Percentiles rank a stretch among this genome's conserved stretches.
phyloP scores from a whole-genome alignment of 1,139 yeast genomes.

The Candida sojae region DNA sequence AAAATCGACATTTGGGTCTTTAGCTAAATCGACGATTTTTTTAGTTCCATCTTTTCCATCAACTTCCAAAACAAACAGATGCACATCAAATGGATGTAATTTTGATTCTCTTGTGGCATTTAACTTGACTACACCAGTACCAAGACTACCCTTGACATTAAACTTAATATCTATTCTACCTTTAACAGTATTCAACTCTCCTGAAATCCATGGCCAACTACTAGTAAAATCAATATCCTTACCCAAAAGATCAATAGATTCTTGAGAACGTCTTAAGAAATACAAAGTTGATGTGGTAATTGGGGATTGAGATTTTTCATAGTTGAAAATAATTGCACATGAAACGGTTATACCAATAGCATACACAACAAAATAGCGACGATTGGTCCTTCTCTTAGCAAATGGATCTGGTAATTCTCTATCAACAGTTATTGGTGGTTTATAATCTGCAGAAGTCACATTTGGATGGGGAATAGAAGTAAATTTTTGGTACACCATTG shows the following conservation, averaged over 20 bases:
- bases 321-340: constrained; percentile 77
- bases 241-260: constrained; percentile 69
- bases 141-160: constrained; percentile 63
- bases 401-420: constrained; percentile 78
- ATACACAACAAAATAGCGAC: constrained; percentile 60
- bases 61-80: constrained; percentile 57
- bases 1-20: constrained; percentile 49
- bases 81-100: constrained; percentile 58
- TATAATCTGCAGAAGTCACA: constrained; percentile 5
- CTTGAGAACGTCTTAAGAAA: constrained; percentile 75
- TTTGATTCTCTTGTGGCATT: constrained; percentile 62
- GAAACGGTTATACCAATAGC: constrained; percentile 65
- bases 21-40: constrained; percentile 47
- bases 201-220: constrained; percentile 87
- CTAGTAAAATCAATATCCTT: constrained; percentile 69
- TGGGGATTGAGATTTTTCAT: constrained; percentile 88
- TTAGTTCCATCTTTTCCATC: constrained; percentile 29
- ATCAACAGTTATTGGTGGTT: constrained; percentile 51
- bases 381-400: constrained; percentile 50
- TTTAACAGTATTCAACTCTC: constrained; percentile 77
- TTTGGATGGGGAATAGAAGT: constrained; percentile 1
- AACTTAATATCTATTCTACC: constrained; percentile 79
- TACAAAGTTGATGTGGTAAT: constrained; percentile 85
- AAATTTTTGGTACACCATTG: background rate
- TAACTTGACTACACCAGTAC: constrained; percentile 50